Evolutionary conservation across 2,329 filamentous ascomycete species (phyloP).

Genomic region (Ampelomyces quisqualis): DNA sequence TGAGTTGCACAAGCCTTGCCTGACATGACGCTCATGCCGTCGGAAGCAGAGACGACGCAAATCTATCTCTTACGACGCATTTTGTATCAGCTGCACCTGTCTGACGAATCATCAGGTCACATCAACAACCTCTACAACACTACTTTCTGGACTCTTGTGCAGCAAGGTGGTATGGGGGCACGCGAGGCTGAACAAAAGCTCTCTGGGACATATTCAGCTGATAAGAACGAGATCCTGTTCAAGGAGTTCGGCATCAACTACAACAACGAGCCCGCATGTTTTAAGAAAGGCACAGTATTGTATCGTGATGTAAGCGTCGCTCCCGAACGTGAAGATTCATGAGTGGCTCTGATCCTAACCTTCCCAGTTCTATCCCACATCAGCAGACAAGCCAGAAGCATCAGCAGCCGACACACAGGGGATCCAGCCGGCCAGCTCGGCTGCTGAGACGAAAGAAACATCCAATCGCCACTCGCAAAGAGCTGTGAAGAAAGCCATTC

Average conservation of each 20-base stretch:
- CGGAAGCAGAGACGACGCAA: constrained; percentile 1
- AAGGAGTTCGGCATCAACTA: constrained; percentile 90
- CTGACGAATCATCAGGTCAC: constrained; percentile 61
- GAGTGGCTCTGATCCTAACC: constrained; percentile 10
- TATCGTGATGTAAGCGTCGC: constrained; percentile 69
- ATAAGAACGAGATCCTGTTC: constrained; percentile 97
- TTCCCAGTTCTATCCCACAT: constrained; percentile 31
- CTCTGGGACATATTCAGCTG: constrained; percentile 75
- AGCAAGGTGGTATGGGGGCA: constrained; percentile 70
- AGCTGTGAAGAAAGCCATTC: constrained; percentile 20
- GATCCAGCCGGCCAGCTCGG: no score
- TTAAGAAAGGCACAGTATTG: constrained; percentile 87
- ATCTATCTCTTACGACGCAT: constrained; percentile 4
- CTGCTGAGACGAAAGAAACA: no score
- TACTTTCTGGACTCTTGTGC: constrained; percentile 87
- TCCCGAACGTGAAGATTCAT: background rate
- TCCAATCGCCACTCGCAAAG: constrained; percentile 25
- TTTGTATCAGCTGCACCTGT: constrained; percentile 2
- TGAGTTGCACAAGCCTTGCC: constrained; percentile 49
- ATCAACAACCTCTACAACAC: constrained; percentile 99
- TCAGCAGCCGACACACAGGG: no score
- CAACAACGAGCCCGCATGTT: constrained; percentile 92
- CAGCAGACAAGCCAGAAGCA: constrained; percentile 10
- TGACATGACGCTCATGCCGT: background rate
- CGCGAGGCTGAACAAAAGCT: constrained; percentile 80